These are phyloP conservation scores for Ambrosia trifida DNA, from an alignment of 129 eudicot genomes.

Conservation along the genomic window DNA sequence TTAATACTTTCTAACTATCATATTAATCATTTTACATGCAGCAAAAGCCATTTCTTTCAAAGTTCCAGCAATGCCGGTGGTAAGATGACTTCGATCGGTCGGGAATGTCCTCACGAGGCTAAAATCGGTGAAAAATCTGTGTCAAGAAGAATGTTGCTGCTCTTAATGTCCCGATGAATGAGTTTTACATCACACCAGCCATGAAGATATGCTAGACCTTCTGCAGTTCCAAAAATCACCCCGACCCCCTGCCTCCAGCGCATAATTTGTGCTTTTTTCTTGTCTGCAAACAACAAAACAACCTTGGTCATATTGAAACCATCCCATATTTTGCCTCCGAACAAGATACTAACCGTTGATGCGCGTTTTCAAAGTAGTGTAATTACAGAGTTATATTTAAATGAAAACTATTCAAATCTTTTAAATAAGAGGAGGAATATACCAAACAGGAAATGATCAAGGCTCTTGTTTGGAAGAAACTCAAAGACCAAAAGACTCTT, in stretches of 20 bases:
- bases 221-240: constrained; percentile 74
- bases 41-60: constrained; percentile 35
- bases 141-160: constrained; percentile 81
- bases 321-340: background rate
- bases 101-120: constrained; percentile 76
- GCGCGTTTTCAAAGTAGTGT: no score
- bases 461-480: constrained; percentile 72
- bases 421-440: constrained; percentile 1
- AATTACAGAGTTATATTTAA: no score
- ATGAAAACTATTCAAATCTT: background rate
- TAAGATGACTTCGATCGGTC: constrained; percentile 70
- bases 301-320: constrained; percentile 2
- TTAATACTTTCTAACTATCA: background rate
- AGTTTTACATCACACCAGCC: constrained; percentile 59
- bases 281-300: constrained; percentile 41
- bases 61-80: constrained; percentile 92
- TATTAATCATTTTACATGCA: background rate
- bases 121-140: constrained; percentile 64
- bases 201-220: constrained; percentile 72
- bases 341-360: background rate
- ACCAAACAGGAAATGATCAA: constrained; percentile 71
- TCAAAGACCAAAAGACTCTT: constrained; percentile 82
- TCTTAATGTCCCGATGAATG: constrained; percentile 77
- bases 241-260: constrained; percentile 64
- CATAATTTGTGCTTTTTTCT: constrained; percentile 43